phyloP scores from a whole-genome alignment of 2,329 filamentous ascomycete species.

The Pestalotiopsis sp. region DNA sequence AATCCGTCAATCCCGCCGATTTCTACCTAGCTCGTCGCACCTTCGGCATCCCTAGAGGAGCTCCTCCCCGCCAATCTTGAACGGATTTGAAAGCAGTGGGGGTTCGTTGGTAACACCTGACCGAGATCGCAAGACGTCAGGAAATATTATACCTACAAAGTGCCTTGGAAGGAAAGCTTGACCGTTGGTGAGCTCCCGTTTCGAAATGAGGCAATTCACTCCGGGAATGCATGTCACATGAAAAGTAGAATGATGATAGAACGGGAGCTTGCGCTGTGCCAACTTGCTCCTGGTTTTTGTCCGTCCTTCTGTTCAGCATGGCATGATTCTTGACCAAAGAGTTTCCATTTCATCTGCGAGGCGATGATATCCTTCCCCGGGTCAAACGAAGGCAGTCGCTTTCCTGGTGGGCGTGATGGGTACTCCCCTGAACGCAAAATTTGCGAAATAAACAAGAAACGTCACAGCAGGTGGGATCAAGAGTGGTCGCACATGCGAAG shows the following conservation, averaged over 20 bases:
- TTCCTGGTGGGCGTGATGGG: too few species aligned
- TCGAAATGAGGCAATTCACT: background rate
- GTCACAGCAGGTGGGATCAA: too few species aligned
- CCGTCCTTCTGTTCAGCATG: too few species aligned
- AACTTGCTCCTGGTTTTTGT: background rate
- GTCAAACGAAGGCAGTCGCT: too few species aligned
- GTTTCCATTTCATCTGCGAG: too few species aligned
- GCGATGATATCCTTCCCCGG: too few species aligned
- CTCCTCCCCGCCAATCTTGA: background rate
- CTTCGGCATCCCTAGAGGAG: background rate
- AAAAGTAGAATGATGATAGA: background rate
- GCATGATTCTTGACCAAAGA: too few species aligned
- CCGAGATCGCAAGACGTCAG: background rate
- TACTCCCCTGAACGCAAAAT: too few species aligned
- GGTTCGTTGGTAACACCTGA: background rate
- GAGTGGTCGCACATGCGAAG: too few species aligned
- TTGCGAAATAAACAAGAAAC: too few species aligned
- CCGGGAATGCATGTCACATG: background rate
- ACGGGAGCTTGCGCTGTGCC: background rate
- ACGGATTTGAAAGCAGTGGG: background rate
- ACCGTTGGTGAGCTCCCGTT: background rate
- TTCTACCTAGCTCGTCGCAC: background rate
- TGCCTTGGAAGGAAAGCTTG: too few species aligned
- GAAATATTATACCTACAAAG: background rate
- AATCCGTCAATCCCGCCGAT: conserved; percentile 4